A percentile compares a stretch with the other conserved stretches of the same genome.
phyloP scores from a whole-genome alignment of 768 basidiomycete species.

The Mrakia frigida region DNA sequence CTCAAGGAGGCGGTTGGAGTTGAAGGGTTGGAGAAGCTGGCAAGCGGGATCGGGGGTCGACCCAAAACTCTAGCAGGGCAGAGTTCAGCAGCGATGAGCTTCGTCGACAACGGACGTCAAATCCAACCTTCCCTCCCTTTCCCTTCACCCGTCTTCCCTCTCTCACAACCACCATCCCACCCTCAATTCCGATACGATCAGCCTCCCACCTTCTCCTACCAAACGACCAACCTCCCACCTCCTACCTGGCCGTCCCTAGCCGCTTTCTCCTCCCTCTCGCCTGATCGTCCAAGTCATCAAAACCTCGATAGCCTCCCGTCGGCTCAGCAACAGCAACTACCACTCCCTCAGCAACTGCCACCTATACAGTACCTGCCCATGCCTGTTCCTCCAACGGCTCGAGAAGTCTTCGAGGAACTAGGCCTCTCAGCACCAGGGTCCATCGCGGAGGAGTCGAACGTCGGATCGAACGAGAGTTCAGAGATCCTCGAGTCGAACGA shows the following conservation, averaged over 20 bases:
- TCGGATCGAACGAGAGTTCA: not conserved
- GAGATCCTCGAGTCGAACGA: not conserved
- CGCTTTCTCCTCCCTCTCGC: not conserved
- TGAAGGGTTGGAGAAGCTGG: not conserved
- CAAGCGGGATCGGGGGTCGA: no score
- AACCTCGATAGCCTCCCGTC: not conserved
- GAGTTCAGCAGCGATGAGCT: no score
- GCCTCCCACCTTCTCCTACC: not conserved
- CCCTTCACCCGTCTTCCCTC: not conserved
- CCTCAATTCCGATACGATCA: not conserved
- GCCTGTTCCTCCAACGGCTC: not conserved
- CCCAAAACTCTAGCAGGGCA: not conserved
- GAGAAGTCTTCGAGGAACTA: not conserved
- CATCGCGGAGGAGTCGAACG: not conserved
- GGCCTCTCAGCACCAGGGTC: not conserved
- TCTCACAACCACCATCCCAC: not conserved
- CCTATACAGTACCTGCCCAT: not conserved
- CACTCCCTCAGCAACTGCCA: not conserved
- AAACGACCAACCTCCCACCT: not conserved
- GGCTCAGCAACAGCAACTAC: not conserved
- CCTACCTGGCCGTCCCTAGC: not conserved
- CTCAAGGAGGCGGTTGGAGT: slow-evolving; percentile 1
- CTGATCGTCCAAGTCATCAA: not conserved
- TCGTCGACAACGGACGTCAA: no score
- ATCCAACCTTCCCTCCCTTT: no score